phyloP scores from a whole-genome alignment of 345 rosid species.

The Camelina laxa region DNA sequence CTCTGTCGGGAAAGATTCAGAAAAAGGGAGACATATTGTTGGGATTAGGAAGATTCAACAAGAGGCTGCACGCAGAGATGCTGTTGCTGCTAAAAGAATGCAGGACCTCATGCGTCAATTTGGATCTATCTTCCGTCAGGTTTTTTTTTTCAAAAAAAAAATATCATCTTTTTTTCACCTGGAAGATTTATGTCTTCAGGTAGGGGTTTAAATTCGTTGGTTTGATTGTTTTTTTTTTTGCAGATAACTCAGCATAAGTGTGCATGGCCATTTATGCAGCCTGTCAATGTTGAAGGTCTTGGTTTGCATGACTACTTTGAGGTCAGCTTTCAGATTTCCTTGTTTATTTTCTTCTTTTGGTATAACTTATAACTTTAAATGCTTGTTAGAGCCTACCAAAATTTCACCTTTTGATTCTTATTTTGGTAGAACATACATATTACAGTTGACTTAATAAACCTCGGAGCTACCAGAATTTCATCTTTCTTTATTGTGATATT shows the following conservation, averaged over 20 bases:
- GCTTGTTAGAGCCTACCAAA: neutral
- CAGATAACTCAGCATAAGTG: conserved; percentile 90
- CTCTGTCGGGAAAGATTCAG: conserved; percentile 55
- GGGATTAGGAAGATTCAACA: conserved; percentile 72
- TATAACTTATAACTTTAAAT: neutral
- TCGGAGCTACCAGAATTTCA: neutral
- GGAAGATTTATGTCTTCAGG: neutral
- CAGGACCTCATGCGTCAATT: conserved; percentile 90
- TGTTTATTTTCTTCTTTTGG: conserved; percentile 10
- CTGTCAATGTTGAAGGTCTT: conserved; percentile 90
- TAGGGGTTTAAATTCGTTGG: neutral
- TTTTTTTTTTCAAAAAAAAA: neutral
- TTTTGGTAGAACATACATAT: neutral
- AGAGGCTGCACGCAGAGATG: conserved; percentile 71
- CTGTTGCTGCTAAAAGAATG: conserved; percentile 89
- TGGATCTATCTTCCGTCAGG: conserved; percentile 72
- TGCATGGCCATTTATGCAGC: conserved; percentile 90
- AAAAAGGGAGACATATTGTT: conserved; percentile 58
- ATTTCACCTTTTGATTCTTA: neutral
- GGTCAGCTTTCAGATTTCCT: conserved; percentile 40
- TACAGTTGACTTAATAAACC: neutral
- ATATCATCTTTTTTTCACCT: neutral
- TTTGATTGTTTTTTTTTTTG: conserved; percentile 14
- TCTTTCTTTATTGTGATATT: neutral
- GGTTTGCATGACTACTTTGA: conserved; percentile 84